phyloP scores from a whole-genome alignment of 805 yeast genomes.

The Candida krabiensis region DNA sequence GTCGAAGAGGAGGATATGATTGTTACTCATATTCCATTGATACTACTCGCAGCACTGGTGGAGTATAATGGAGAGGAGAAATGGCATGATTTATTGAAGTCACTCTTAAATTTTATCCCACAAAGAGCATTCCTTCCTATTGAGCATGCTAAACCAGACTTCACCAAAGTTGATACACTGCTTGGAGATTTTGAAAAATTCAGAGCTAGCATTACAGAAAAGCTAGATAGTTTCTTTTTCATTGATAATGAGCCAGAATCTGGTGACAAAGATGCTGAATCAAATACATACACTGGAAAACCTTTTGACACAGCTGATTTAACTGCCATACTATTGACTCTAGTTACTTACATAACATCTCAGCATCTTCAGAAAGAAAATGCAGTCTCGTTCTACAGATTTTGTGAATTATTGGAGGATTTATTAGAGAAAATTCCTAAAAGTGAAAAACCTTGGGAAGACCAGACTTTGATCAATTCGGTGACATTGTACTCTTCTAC shows the following conservation, averaged over 20 bases:
- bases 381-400: slow-evolving; percentile 28
- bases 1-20: slow-evolving; percentile 88
- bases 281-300: slow-evolving; percentile 22
- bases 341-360: slow-evolving; percentile 26
- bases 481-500: slow-evolving; percentile 27
- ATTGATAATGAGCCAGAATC: slow-evolving; percentile 4
- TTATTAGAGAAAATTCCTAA: slow-evolving; percentile 49
- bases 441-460: slow-evolving; percentile 31
- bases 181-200: slow-evolving; percentile 14
- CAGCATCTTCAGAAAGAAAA: slow-evolving; percentile 13
- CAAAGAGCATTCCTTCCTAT: slow-evolving; percentile 61
- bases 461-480: slow-evolving; percentile 24
- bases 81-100: slow-evolving; percentile 43
- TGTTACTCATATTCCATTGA: slow-evolving; percentile 70
- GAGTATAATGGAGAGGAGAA: slow-evolving; percentile 21
- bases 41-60: slow-evolving; percentile 49
- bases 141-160: slow-evolving; percentile 37
- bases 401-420: slow-evolving; percentile 35
- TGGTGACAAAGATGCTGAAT: slow-evolving; percentile 4
- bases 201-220: slow-evolving; percentile 6
- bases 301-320: slow-evolving; percentile 47
- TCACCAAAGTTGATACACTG: slow-evolving; percentile 7
- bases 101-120: slow-evolving; percentile 57
- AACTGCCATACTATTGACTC: slow-evolving; percentile 39
- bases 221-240: slow-evolving; percentile 20